Conservation (phyloP, 1,139 yeast species). For the Saccharomyces hybrid region DNA sequence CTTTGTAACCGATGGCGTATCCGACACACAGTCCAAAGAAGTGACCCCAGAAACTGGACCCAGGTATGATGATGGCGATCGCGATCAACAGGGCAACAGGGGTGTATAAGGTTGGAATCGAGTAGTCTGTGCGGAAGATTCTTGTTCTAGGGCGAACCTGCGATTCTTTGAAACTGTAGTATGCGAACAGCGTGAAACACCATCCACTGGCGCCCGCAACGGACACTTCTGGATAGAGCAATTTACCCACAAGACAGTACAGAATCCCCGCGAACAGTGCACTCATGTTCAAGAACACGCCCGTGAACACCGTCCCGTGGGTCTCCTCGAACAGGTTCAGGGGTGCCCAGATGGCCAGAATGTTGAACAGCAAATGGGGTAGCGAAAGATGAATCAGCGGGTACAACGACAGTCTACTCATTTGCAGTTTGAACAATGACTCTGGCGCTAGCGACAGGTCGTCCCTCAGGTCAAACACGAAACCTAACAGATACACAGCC, state of each 20-base stretch:
- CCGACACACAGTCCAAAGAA: conserved; percentile 48
- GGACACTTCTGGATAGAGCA: conserved; percentile 46
- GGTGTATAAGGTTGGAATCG: conserved; percentile 53
- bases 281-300: conserved; percentile 64
- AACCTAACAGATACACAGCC: conserved; percentile 35
- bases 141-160: conserved; percentile 41
- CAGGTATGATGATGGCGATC: conserved; percentile 44
- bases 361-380: conserved; percentile 58
- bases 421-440: conserved; percentile 49
- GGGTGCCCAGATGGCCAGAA: conserved; percentile 53
- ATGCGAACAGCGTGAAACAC: conserved; percentile 65
- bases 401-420: conserved; percentile 65
- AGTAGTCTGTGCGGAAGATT: conserved; percentile 29
- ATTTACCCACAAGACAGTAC: conserved; percentile 50
- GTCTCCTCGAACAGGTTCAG: conserved; percentile 61
- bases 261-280: conserved; percentile 67
- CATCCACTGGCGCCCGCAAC: conserved; percentile 70
- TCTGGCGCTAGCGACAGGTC: conserved; percentile 45
- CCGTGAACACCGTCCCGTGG: conserved; percentile 86
- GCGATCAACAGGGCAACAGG: conserved; percentile 53
- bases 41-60: conserved; percentile 72
- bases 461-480: conserved; percentile 31
- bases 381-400: conserved; percentile 60
- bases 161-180: conserved; percentile 55
- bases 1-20: conserved; percentile 42